Evolutionary conservation across 225 moss, liverwort and hornwort genomes (phyloP), one percentile per base, ranked within the genome.

Genomic region (Pleurozium schreberi): DNA sequence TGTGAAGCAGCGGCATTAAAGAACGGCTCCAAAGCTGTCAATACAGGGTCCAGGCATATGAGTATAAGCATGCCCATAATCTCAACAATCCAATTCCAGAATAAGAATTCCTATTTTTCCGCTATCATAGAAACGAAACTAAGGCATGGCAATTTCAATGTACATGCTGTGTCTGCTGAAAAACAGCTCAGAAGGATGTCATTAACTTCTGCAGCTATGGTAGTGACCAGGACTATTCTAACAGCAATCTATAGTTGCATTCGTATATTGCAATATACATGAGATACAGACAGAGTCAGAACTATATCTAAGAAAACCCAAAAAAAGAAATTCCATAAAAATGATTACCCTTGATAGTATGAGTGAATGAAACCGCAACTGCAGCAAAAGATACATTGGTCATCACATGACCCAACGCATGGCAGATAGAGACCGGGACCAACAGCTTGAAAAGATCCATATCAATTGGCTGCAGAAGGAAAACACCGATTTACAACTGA

Each of bases 311-410:
- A 27, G 34, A 81, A 81, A 69, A 76, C 28, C 26, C 27, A 83
- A 80, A 45, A 17, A 86, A 25, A 34, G 63, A 62, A 49, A 65
- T 42, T 78, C 50, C 50, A 52, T 50, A 49, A 50, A 86, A 42
- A 49, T 25, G 31, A 34, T 68, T 91, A 94, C 94, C 95, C 88
- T 99, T 99, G 89, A 99, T 95, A 69, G 99, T 99, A 91, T 99
- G 99, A 49, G 99, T 99, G 90, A 99, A 99, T 9, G 99, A 99
- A 84, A 99, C 99, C 7, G 99, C 99, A 69, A 99, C 97, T 31
- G 99, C 97, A 47, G 96, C 96, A 71, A 97, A 97, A 20, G 99
- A 99, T 31, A 99, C 97, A 91, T 99, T 99, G 90, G 94, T 95
- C 96, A 97, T 99, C 80, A 99, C 91, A 83, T 99, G 99, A 66